Conservation (phyloP, 768 basidiomycete genomes). For the Steccherinum ochraceum region DNA sequence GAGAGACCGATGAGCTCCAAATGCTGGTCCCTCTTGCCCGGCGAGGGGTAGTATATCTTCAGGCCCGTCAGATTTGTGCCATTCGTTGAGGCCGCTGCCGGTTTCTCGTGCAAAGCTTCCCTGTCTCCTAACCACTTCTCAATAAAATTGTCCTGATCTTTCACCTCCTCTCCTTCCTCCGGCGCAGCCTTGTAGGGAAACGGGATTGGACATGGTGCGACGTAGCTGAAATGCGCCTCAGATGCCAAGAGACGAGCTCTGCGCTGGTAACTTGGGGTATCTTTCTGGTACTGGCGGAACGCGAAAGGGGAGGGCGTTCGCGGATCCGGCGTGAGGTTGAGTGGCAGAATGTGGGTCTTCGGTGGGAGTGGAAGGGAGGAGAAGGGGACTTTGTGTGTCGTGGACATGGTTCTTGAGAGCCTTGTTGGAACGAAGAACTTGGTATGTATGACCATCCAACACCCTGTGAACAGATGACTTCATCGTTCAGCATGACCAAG, state of each 20-base stretch:
- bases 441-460: background rate
- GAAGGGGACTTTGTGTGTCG: conserved; percentile 31
- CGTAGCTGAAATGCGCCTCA: conserved; percentile 69
- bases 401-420: conserved; percentile 13
- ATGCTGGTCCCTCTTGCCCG: conserved; percentile 41
- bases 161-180: conserved; percentile 36
- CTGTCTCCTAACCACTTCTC: conserved; percentile 70
- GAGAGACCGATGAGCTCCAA: conserved; percentile 70
- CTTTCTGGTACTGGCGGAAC: conserved; percentile 46
- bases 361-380: conserved; percentile 50
- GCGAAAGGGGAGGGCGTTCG: conserved; percentile 42
- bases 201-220: conserved; percentile 72
- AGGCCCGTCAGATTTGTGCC: conserved; percentile 22
- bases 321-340: conserved; percentile 54
- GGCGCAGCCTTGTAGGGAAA: conserved; percentile 78
- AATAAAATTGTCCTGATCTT: conserved; percentile 54
- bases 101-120: conserved; percentile 45
- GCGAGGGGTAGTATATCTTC: conserved; percentile 39
- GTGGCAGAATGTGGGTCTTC: conserved; percentile 31
- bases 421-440: background rate
- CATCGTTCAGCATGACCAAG: background rate
- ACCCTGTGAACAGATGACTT: background rate
- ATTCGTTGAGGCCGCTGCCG: conserved; percentile 16
- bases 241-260: conserved; percentile 55
- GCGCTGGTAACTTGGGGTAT: conserved; percentile 60